phyloP scores from a whole-genome alignment of 495 filamentous ascomycete species.

The Platismatia glauca region DNA sequence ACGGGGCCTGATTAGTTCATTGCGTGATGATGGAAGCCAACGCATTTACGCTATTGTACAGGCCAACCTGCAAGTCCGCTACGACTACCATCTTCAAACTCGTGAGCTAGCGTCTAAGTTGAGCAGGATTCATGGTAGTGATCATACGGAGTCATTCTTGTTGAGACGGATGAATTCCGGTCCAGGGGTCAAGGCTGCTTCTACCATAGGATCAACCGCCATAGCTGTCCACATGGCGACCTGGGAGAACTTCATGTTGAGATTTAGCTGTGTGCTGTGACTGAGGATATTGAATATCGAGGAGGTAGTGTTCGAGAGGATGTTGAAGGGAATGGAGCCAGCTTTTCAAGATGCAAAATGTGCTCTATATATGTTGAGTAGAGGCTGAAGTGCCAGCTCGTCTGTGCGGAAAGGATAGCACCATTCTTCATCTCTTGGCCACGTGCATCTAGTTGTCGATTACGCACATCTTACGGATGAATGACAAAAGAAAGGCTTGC shows the following conservation, averaged over 20 bases:
- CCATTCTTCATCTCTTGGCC: not conserved
- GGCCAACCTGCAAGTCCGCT: conserved; percentile 65
- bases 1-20: not conserved
- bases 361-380: not conserved
- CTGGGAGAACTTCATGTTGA: not conserved
- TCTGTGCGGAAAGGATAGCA: not conserved
- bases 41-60: conserved; percentile 41
- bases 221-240: not conserved
- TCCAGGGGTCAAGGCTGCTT: not conserved
- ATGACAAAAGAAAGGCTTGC: not conserved
- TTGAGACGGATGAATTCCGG: not conserved
- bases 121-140: not conserved
- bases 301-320: not conserved
- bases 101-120: not conserved
- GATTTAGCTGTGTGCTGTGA: not conserved
- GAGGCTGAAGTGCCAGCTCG: not conserved
- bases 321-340: not conserved
- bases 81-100: conserved; percentile 47
- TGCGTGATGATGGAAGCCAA: not conserved
- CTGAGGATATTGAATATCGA: not conserved
- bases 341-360: not conserved
- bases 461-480: not conserved
- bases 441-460: not conserved
- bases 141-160: not conserved
- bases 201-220: not conserved